Conservation (phyloP, 768 basidiomycete genomes). For the Tylopilus sp. region DNA sequence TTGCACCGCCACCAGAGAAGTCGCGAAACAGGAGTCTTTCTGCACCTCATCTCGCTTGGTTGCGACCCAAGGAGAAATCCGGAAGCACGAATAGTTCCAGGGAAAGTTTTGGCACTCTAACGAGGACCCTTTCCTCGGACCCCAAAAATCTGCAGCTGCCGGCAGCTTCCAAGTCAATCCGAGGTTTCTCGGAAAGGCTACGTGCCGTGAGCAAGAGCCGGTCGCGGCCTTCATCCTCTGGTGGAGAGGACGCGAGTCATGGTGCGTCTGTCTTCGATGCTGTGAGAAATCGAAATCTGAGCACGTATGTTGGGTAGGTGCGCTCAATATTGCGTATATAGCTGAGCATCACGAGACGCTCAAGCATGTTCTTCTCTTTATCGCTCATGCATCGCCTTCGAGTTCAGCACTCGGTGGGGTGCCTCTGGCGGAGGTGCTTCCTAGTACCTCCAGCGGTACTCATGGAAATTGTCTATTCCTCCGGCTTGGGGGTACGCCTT, state of each 20-base stretch:
- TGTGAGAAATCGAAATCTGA: slow-evolving; percentile 3
- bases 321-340: slow-evolving; percentile 47
- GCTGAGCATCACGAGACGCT: slow-evolving; percentile 87
- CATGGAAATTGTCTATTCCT: slow-evolving; percentile 58
- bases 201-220: slow-evolving; percentile 21
- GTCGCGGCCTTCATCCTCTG: slow-evolving; percentile 8
- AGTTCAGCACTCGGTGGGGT: slow-evolving; percentile 40
- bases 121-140: slow-evolving; percentile 20
- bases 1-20: slow-evolving; percentile 22
- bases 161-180: slow-evolving; percentile 10
- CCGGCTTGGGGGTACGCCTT: slow-evolving; percentile 54
- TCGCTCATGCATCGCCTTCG: slow-evolving; percentile 36
- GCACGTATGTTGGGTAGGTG: slow-evolving; percentile 12
- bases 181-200: slow-evolving; percentile 21
- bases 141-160: slow-evolving; percentile 1
- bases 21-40: slow-evolving; percentile 51
- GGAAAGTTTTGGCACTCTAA: slow-evolving; percentile 5
- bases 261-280: slow-evolving; percentile 13
- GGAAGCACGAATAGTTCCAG: slow-evolving; percentile 5
- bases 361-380: slow-evolving; percentile 71
- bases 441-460: slow-evolving; percentile 38
- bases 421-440: slow-evolving; percentile 59
- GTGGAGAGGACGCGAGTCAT: slow-evolving; percentile 6
- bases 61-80: slow-evolving; percentile 35
- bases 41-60: slow-evolving; percentile 59